These are phyloP conservation scores for Furcasterigmium sp. DNA, from an alignment of 2,329 filamentous ascomycete genomes.

Conservation along the genomic window DNA sequence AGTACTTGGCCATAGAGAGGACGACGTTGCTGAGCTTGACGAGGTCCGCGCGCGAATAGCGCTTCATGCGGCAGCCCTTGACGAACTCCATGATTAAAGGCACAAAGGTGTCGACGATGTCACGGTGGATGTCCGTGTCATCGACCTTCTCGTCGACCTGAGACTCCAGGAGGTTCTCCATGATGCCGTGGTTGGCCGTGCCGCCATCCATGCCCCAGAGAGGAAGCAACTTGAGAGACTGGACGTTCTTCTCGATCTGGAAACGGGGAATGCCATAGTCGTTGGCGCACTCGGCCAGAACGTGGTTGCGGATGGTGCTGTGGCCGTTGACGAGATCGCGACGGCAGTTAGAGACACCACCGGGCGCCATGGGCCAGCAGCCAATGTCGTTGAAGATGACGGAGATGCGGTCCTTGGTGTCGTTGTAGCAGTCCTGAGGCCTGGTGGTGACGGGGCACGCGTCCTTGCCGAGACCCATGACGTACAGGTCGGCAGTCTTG, in stretches of 20 bases:
- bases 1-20: conserved; percentile 45
- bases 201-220: conserved; percentile 50
- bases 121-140: conserved; percentile 30
- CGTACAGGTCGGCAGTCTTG: conserved; percentile 31
- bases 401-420: conserved; percentile 41
- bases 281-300: conserved; percentile 48
- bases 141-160: conserved; percentile 42
- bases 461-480: conserved; percentile 35
- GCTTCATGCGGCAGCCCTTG: conserved; percentile 39
- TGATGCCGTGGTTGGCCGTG: conserved; percentile 46
- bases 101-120: conserved; percentile 48
- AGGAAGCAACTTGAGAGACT: conserved; percentile 47
- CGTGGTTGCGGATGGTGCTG: conserved; percentile 47
- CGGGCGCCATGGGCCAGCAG: conserved; percentile 47
- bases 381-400: conserved; percentile 47
- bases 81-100: conserved; percentile 45
- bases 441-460: conserved; percentile 31
- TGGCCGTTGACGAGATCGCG: conserved; percentile 50
- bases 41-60: conserved; percentile 35
- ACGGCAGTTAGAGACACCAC: conserved; percentile 50
- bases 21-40: conserved; percentile 40
- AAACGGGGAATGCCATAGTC: conserved; percentile 50
- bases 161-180: conserved; percentile 46
- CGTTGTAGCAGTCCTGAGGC: conserved; percentile 34
- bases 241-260: conserved; percentile 49